Percentiles rank a stretch among this genome's conserved stretches.
These are phyloP conservation scores for Trichoderma harzianum DNA, from an alignment of 2,329 filamentous ascomycete genomes.

Conservation along the genomic window DNA sequence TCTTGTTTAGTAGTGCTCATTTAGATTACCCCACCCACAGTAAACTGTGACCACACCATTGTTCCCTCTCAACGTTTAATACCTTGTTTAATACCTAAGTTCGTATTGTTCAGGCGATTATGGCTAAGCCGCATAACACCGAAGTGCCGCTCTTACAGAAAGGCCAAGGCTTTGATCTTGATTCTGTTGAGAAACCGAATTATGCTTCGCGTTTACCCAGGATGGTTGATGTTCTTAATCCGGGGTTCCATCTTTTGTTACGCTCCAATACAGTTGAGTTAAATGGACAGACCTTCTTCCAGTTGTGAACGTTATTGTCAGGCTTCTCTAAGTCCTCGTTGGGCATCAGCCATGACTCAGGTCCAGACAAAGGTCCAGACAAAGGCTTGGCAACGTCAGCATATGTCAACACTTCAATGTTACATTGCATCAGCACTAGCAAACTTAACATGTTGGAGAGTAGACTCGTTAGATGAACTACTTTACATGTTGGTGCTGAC, in stretches of 20 bases:
- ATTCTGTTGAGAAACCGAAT: background rate
- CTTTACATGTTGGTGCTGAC: background rate
- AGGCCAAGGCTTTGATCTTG: background rate
- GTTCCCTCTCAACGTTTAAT: background rate
- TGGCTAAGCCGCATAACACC: no score
- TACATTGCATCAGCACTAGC: background rate
- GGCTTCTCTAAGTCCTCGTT: background rate
- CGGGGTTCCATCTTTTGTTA: no score
- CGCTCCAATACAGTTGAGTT: no score
- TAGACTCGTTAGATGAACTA: background rate
- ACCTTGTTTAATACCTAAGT: background rate
- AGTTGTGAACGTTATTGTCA: background rate
- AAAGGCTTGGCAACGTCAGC: background rate
- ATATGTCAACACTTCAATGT: background rate
- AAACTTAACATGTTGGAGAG: background rate
- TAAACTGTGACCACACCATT: background rate
- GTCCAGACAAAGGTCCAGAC: background rate
- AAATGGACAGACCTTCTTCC: background rate
- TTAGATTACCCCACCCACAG: background rate
- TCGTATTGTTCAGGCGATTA: no score
- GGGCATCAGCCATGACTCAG: background rate
- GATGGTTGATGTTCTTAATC: no score
- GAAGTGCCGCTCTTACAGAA: background rate
- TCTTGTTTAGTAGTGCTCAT: background rate
- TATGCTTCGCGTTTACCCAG: no score